Evolutionary conservation across 768 basidiomycete species (phyloP), one percentile per base, ranked within the genome.

Genomic region (Boletus coccyginus): DNA sequence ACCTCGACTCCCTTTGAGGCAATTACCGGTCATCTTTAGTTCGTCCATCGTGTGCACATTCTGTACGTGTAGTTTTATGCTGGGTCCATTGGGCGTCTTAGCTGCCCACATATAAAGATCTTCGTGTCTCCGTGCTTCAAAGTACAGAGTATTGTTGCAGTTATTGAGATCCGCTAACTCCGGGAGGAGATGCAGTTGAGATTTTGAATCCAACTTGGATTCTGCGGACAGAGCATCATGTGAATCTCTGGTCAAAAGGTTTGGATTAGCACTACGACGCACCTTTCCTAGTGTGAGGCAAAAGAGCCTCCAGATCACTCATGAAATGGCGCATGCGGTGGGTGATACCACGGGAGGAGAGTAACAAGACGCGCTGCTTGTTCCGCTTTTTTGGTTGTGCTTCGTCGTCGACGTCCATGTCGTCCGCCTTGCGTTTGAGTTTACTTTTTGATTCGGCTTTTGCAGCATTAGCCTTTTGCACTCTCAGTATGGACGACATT

Each of bases 31-130:
- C 95, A 99, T 91, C 77, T 98, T 98, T 61, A 99, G 80, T 73
- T 99, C 97, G 75, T 98, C 97, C 97, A 98, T 98, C 42, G 97
- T 99, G 72, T 99, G 97, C 52, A 96, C 81, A 68, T 98, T 99
- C 74, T 97, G 95, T 16, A 98, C 96, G 68, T 98, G 97, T 79
- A 98, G 81, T 73, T 98, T 98, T 68, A 95, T 85, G 67, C 91
- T 95, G 14, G 97, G 97, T 11, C 97, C 97, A 66, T 99, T 99
- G 21, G 97, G 97, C 36, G 94, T 92, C 72, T 98, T 95, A 13
- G 91, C 86, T 33, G 94, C 89, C 97, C 97, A 99, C 56, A 98
- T 72, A 67, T 98, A 99, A 48, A 99, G 78, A 66, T 98, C 96
- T 68, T 97, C 93, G 65, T 98, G 93, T 51, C 94, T 78, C 48